Base-by-base conservation (phyloP, 495 filamentous ascomycete species). In the Podospora anserina region DNA sequence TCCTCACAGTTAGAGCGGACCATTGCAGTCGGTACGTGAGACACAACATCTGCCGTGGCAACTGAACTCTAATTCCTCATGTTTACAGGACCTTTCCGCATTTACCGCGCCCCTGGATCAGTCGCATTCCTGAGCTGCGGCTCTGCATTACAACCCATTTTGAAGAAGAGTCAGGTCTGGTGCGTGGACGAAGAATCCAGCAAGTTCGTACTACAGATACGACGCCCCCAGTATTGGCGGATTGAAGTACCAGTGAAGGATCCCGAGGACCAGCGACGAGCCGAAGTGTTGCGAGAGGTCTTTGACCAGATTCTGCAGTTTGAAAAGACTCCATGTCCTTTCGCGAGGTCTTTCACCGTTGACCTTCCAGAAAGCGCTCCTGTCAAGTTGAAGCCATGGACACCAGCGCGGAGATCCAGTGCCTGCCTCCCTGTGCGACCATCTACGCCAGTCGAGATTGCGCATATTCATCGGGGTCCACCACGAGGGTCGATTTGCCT, bases 81-180 rank as follows among this genome's bases (percentile, higher is more conserved):
- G 27, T 67, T 6, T 67, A 27, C 67, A 91, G 92, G 93, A 11
- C 87, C 88, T 5, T 83, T 97, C 59, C 84, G 89, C 62, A 88
- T 97, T 65, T 94, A 97, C 77, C 87, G 88, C 66, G 89, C 93
- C 28, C 88, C 91, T 6, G 90, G 91, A 11, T 88, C 91, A 57
- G 90, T 94, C 0, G 90, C 90, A 19, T 97, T 97, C 75, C 85
- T 97, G 11, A 92, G 89, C 78, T 96, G 92, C 71, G 91, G 91
- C 66, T 84, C 81, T 70, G 87, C 92, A 30, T 85, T 96, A 11
- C 91, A 91, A 70, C 89, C 93, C 59, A 94, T 97, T 58, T 76
- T 97, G 53, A 90, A 91, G 11, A 95, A 91, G 77, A 94, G 91
- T 20, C 91, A 95, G 75, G 95, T 88, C 69, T 97, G 93, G 93